Evolutionary conservation across 225 moss, liverwort and hornwort genomes (phyloP).

Genomic region (Asterella californica): DNA sequence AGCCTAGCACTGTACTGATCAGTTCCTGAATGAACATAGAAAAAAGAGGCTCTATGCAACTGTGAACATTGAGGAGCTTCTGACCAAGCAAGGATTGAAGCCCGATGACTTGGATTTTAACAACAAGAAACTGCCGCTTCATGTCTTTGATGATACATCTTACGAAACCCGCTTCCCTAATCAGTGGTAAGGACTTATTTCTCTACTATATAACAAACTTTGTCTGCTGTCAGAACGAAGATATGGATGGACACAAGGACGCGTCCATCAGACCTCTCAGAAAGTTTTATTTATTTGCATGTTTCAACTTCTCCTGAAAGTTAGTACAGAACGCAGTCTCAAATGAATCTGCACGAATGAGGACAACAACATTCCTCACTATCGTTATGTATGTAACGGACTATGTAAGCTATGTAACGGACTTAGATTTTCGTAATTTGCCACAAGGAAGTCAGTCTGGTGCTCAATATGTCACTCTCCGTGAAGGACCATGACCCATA

Average conservation of each 20-base stretch:
- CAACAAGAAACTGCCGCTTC: conserved; percentile 50
- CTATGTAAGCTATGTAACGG: too few relatives aligned
- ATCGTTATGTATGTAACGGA: too few relatives aligned
- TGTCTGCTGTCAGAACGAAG: background rate
- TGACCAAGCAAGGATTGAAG: conserved; percentile 47
- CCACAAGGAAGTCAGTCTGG: background rate
- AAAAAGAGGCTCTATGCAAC: conserved; percentile 49
- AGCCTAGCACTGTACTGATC: background rate
- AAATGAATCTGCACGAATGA: background rate
- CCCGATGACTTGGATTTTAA: conserved; percentile 51
- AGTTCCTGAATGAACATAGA: conserved; percentile 15
- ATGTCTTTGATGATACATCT: conserved; percentile 55
- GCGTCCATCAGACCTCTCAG: background rate
- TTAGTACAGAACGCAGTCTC: background rate
- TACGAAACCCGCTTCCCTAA: conserved; percentile 61
- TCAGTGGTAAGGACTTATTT: conserved; percentile 53
- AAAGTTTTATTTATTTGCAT: background rate
- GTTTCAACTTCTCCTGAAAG: background rate
- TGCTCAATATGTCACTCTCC: background rate
- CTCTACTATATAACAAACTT: background rate
- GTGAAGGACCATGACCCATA: background rate
- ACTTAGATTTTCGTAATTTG: too few relatives aligned
- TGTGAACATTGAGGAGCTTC: conserved; percentile 49
- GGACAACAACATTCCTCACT: too few relatives aligned
- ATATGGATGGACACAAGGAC: background rate